Base-by-base conservation (phyloP, 2,329 filamentous ascomycete species). In the Botryotinia calthae region DNA sequence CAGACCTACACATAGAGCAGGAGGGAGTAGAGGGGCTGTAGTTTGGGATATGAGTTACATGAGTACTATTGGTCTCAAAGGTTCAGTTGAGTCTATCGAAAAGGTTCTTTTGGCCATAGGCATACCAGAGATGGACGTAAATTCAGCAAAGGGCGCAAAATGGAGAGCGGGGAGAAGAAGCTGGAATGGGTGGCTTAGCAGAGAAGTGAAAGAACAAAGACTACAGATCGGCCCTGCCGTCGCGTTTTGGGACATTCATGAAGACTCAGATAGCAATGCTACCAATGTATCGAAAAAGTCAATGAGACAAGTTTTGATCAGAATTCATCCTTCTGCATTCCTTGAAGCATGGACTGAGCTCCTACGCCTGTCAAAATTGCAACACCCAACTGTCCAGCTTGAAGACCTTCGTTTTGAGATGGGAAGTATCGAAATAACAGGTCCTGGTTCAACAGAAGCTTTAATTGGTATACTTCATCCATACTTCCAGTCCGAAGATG, bases 41-140 rank as follows among this genome's bases (percentile, higher is more conserved):
- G 90, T 90, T 1, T 98, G 95, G 94, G 96, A 99, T 82, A 93
- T 90, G 85, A 98, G 95, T 81, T 99, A 98, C 81, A 92, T 96
- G 84, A 93, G 93, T 77, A 97, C 94, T 1, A 91, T 98, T 76
- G 87, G 91, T 22, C 81, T 98, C 5, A 90, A 91, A 76, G 96
- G 95, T 0, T 83, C 85, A 22, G 84, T 88, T 58, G 82, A 84
- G 44, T 90, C 90, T 70, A 83, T 97, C 58, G 85, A 90, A 72
- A 87, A 87, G 54, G 84, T 95, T 16, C 81, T 98, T 48, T 89
- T 85, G 78, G 86, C 85, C 8, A 77, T 97, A 2, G 90, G 92
- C 1, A 82, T 94, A 62, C 84, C 84, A 1, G 86, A 89, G 31
- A 85, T 88, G 22, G 85, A 87, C 25, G 83, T 89, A 37, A 93